These are phyloP conservation scores for Jatropha podagrica DNA, from an alignment of 441 rosid species.

Conservation along the genomic window DNA sequence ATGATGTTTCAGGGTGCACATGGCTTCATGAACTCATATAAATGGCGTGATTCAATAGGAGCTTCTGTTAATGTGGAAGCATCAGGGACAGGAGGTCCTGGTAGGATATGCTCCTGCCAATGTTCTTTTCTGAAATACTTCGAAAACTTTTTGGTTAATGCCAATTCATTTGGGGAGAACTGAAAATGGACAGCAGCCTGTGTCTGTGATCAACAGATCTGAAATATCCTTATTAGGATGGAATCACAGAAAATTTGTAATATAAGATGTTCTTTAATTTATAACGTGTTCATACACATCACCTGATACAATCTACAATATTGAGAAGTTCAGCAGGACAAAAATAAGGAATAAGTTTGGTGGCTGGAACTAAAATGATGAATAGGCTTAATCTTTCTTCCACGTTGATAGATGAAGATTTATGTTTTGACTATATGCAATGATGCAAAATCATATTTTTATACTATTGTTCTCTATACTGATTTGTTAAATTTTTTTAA, in stretches of 20 bases:
- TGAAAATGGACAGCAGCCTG: neutral
- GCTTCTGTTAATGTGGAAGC: constrained; percentile 97
- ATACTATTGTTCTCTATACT: neutral
- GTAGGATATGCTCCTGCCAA: constrained; percentile 41
- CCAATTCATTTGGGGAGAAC: neutral
- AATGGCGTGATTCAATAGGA: constrained; percentile 86
- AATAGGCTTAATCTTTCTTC: neutral
- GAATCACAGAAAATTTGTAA: neutral
- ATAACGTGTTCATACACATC: neutral
- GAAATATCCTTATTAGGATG: neutral
- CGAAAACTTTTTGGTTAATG: neutral
- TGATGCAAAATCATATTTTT: constrained; percentile 7
- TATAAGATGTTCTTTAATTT: neutral
- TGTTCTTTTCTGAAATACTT: constrained; percentile 16
- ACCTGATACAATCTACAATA: neutral
- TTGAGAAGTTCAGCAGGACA: constrained; percentile 5
- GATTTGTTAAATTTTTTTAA: constrained; percentile 23
- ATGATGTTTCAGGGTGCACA: constrained; percentile 77
- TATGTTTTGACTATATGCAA: constrained; percentile 2
- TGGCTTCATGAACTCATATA: constrained; percentile 87
- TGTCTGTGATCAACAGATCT: constrained; percentile 10
- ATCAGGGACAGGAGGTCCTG: constrained; percentile 92
- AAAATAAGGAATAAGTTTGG: constrained; percentile 7
- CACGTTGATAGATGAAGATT: constrained; percentile 6
- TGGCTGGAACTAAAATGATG: neutral